Conservation (phyloP, 2,329 filamentous ascomycete genomes). For the Aspergillus candidus region DNA sequence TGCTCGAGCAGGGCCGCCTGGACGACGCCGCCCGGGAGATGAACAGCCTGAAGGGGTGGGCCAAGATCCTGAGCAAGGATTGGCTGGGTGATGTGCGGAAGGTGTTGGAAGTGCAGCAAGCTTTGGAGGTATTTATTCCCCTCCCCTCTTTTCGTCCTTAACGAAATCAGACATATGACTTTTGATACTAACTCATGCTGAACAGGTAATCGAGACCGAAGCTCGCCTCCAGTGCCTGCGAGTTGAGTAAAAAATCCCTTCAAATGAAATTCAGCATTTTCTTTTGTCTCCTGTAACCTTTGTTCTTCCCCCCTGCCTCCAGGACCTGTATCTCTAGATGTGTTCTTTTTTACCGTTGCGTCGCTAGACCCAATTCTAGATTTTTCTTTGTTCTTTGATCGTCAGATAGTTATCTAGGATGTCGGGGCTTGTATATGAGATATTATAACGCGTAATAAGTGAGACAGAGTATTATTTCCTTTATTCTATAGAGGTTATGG, state of each 20-base stretch:
- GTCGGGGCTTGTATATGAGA: too few relatives aligned
- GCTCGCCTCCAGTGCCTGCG: conserved; percentile 81
- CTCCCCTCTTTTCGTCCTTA: conserved; percentile 3
- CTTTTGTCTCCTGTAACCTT: conserved; percentile 25
- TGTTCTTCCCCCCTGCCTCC: conserved; percentile 20
- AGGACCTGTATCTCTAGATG: conserved; percentile 37
- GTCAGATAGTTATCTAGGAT: neutral
- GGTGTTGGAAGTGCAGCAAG: conserved; percentile 91
- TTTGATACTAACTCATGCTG: neutral
- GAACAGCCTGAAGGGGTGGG: conserved; percentile 89
- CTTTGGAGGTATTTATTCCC: conserved; percentile 70
- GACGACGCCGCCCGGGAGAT: conserved; percentile 91
- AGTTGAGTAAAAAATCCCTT: conserved; percentile 55
- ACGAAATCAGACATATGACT: neutral
- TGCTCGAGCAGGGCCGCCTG: conserved; percentile 86
- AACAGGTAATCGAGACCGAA: conserved; percentile 79
- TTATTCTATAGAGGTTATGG: too few relatives aligned
- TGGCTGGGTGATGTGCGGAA: conserved; percentile 88
- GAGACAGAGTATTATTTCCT: too few relatives aligned
- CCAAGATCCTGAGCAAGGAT: conserved; percentile 87
- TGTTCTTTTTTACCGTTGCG: conserved; percentile 18
- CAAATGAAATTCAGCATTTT: conserved; percentile 22
- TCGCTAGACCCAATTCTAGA: conserved; percentile 36
- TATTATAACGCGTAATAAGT: too few relatives aligned
- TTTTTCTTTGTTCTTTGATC: conserved; percentile 15